A percentile compares a stretch with the other conserved stretches of the same genome.
Conservation (phyloP, 139 green algal genomes). For the Chlorella ohadii region DNA sequence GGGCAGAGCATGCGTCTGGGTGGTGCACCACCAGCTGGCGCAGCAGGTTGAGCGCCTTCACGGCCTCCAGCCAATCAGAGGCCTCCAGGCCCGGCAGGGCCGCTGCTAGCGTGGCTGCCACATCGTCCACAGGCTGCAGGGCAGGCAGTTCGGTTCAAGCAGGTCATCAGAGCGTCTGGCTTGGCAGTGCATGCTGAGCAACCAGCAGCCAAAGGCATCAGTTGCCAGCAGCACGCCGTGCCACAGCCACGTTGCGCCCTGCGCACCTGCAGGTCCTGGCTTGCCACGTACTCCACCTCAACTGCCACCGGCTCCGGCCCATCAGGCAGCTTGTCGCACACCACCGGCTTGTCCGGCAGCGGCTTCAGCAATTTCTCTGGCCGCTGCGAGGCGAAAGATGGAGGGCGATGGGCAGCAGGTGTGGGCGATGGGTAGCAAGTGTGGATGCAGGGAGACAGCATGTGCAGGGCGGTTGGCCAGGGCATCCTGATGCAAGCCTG, state of each 20-base stretch:
- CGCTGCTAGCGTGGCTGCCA: not conserved
- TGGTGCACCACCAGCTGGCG: conserved; percentile 47
- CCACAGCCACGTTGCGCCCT: not conserved
- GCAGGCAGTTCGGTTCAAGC: no score
- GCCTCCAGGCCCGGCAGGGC: conserved; percentile 19
- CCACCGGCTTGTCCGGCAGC: conserved; percentile 21
- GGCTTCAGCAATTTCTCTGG: conserved; percentile 40
- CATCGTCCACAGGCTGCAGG: conserved; percentile 21
- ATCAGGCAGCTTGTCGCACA: conserved; percentile 49
- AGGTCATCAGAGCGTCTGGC: no score
- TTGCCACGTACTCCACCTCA: conserved; percentile 52
- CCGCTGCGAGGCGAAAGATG: no score
- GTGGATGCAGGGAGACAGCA: not conserved
- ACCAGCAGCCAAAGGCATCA: not conserved
- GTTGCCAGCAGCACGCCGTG: not conserved
- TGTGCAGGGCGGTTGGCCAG: not conserved
- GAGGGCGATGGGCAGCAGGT: no score
- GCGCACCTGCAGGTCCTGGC: conserved; percentile 38
- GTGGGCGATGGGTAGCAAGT: not conserved
- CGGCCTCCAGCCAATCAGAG: conserved; percentile 44
- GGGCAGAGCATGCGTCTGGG: not conserved
- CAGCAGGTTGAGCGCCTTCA: conserved; percentile 40
- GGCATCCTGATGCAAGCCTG: not conserved
- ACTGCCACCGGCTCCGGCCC: conserved; percentile 54
- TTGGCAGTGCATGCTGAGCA: no score